Evolutionary conservation across 768 basidiomycete genomes (phyloP), one percentile per base, ranked within the genome.

Genomic region (Hemileccinum impolitum): DNA sequence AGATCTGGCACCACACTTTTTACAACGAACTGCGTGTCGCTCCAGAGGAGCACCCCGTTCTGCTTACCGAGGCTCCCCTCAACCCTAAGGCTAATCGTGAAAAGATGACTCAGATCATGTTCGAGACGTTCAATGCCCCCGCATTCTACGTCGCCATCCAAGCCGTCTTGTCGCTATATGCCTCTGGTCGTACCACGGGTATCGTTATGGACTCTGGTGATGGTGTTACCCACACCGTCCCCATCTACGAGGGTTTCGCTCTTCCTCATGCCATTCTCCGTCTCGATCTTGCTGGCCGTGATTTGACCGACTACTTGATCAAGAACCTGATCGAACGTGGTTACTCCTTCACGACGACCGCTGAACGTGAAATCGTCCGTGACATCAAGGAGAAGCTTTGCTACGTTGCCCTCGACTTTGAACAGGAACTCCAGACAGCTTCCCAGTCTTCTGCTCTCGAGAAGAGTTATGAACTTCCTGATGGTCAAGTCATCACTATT

Each of bases 1-100:
- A 94, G 76, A 94, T 94, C 69, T 95, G 92, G 92, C 91, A 94
- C 70, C 92, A 94, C 77, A 94, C 93, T 28, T 95, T 94, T 73
- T 94, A 85, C 73, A 86, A 87, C 62, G 85, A 86, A 62, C 77
- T 87, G 51, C 84, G 85, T 66, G 84, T 86, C 50, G 85, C 85
- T 3, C 84, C 84, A 10, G 85, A 87, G 65, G 85, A 87, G 63
- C 85, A 85, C 70, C 85, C 84, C 30, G 79, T 86, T 55, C 70
- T 85, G 7, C 75, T 85, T 56, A 85, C 85, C 39, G 84, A 85
- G 64, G 84, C 85, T 40, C 85, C 85, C 23, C 74, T 85, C 28
- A 85, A 86, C 73, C 84, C 84, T 39, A 85, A 85, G 52, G 78
- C 79, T 44, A 86, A 86, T 71, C 72, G 82, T 52, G 82, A 85